Evolutionary conservation across 192 early-diverging fungal species (phyloP), one percentile per base, ranked within the genome.

Genomic region (Podila clonocystis): DNA sequence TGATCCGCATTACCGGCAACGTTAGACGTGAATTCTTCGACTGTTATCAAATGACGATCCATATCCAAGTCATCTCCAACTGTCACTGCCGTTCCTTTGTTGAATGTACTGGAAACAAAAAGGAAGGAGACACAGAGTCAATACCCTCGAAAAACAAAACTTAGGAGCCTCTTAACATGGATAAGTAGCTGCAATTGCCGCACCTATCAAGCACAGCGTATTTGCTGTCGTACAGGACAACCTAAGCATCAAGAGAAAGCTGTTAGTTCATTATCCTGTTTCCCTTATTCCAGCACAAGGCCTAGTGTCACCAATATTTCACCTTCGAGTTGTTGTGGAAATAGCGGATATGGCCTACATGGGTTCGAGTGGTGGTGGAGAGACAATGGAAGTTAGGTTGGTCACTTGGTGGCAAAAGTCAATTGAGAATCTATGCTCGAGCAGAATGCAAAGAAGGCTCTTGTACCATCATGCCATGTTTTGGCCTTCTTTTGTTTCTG

Each of bases 401-500:
- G 22, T 1, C 58, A 48, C 48, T 22, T 60, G 61, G 59, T 63
- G 60, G 36, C 58, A 36, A 69, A 50, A 66, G 55, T 17, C 65
- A 45, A 45, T 2, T 45, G 41, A 45, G 41, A 55, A 55, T 55
- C 20, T 11, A 9, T 2, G n/a, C 17, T 6, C 5, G 24, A 55
- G 22, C 22, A 55, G 11, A 55, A 26, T 26, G 24, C 2, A 22
- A 52, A 55, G 50, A 6, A 1, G 4, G n/a, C 9, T 33, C 68
- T 19, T 50, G 28, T 74, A 86, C 87, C 87, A 58, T 88, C 87
- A 31, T 88, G 87, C 87, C 87, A 88, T 11, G 85, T 88, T 66
- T 88, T 88, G 52, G 75, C 73, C 55, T 88, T 88, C 45, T 88
- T 88, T n/a, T 61, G 70, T 57, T 88, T 88, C 52, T 88, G 87